A percentile compares a stretch with the other conserved stretches of the same genome.
Conservation (phyloP, 2,329 filamentous ascomycete species). For the Aspergillus aculeatus region DNA sequence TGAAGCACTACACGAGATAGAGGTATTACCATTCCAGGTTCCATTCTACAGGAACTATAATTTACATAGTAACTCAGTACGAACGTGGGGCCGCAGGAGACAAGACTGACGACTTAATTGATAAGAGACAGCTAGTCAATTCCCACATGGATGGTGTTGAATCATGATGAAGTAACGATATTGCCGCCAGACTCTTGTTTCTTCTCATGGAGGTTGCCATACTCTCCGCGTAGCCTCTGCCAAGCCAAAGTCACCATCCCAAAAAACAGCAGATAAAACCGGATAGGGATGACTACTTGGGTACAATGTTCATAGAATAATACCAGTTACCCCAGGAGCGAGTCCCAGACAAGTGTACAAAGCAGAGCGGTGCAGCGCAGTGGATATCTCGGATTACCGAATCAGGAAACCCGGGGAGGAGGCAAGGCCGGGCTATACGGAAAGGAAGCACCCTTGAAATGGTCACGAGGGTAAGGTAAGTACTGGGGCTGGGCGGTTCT, state of each 20-base stretch:
- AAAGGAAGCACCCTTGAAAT: constrained; percentile 1
- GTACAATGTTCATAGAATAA: not conserved
- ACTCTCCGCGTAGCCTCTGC: not conserved
- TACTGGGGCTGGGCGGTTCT: constrained; percentile 10
- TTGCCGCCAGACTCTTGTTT: not conserved
- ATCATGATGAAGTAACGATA: constrained; percentile 9
- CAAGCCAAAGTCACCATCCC: not conserved
- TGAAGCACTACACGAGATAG: not conserved
- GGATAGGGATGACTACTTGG: not conserved
- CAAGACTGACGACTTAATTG: no score
- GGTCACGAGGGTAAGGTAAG: constrained; percentile 9
- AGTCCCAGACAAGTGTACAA: no score
- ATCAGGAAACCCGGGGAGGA: constrained; percentile 16
- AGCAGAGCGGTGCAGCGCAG: not conserved
- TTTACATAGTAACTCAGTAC: no score
- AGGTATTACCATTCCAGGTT: not conserved
- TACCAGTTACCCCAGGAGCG: no score
- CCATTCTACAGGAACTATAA: no score
- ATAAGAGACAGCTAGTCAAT: not conserved
- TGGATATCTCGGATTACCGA: constrained; percentile 12
- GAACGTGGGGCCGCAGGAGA: no score
- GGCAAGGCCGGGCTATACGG: constrained; percentile 12
- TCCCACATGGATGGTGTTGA: not conserved
- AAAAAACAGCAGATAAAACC: not conserved
- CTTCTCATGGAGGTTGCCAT: no score